Base-by-base conservation (phyloP, 2,329 filamentous ascomycete genomes). In the Acarospora socialis region DNA sequence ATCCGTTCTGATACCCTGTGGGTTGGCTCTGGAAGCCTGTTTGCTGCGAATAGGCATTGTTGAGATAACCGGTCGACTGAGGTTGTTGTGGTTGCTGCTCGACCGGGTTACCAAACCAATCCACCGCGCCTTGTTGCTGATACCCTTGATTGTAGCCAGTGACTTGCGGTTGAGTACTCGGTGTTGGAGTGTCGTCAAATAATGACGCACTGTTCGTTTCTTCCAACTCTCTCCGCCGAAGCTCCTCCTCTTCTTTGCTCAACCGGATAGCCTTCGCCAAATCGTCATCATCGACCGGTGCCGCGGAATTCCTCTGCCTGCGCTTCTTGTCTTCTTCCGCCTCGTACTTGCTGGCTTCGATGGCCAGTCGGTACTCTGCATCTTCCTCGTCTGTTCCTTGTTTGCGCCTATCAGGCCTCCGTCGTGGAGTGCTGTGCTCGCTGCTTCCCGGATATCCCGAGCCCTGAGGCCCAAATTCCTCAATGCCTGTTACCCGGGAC, bases 61-160 rank as follows among this genome's bases (percentile, higher is more conserved):
- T 76, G 41, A 77, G 55, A 47, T 66, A 78, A 4, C 73, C 74
- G 9, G 74, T 79, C 33, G 64, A 68, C 53, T 86, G 76, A 44
- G 77, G 61, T 24, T 61, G 73, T 24, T 39, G 36, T 10, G 31
- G 28, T 31, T 43, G 40, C 47, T 74, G 76, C 36, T 87, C 81
- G 48, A 95, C 78, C 8, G 86, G 83, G 55, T 98, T 98, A 37
- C 87, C 90, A 47, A 92, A 90, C 73, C 92, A 95, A 57, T 98
- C 90, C 12, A 98, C 90, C 8, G 83, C 82, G 35, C 80, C 80
- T 52, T 93, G 87, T 59, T 98, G 90, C 61, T 95, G 86, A 50
- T 98, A 98, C 28, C 87, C 87, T 59, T 93, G 86, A 56, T 94
- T 95, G 62, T 83, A 84, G 21, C 84, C 87, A 9, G 86, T 95